These are phyloP conservation scores for Lactarius sanguifluus DNA, from an alignment of 768 basidiomycete genomes.

Conservation along the genomic window DNA sequence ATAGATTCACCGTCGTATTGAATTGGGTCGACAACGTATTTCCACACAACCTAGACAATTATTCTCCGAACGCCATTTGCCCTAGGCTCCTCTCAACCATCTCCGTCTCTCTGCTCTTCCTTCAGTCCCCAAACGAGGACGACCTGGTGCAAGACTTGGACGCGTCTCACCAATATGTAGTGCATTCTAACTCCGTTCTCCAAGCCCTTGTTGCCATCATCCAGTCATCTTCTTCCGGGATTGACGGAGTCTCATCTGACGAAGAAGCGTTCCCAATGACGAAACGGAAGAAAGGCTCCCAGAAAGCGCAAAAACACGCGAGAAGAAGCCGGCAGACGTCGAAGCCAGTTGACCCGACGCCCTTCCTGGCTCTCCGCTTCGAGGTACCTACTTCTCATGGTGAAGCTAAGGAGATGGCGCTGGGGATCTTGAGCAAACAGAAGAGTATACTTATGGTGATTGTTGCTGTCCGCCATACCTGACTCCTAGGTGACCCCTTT, in stretches of 20 bases:
- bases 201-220: background rate
- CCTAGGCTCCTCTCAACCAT: conserved; percentile 14
- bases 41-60: conserved; percentile 10
- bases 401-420: conserved; percentile 30
- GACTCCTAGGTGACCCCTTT: background rate
- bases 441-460: conserved; percentile 33
- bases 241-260: conserved; percentile 4
- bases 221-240: background rate
- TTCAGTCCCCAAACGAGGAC: conserved; percentile 6
- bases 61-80: conserved; percentile 11
- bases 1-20: conserved; percentile 14
- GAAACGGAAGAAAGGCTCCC: conserved; percentile 32
- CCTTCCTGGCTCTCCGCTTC: conserved; percentile 35
- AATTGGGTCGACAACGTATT: conserved; percentile 20
- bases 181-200: conserved; percentile 9
- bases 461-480: conserved; percentile 15
- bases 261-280: background rate
- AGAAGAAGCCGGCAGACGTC: conserved; percentile 20
- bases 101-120: conserved; percentile 17
- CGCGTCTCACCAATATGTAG: conserved; percentile 15
- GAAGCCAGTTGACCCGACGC: conserved; percentile 32
- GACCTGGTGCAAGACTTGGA: conserved; percentile 9
- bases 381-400: conserved; percentile 32
- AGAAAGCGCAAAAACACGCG: conserved; percentile 35
- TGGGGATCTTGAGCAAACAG: conserved; percentile 32